Conservation (phyloP, 208 protist species). For the Vickermania ingenoplastis region DNA sequence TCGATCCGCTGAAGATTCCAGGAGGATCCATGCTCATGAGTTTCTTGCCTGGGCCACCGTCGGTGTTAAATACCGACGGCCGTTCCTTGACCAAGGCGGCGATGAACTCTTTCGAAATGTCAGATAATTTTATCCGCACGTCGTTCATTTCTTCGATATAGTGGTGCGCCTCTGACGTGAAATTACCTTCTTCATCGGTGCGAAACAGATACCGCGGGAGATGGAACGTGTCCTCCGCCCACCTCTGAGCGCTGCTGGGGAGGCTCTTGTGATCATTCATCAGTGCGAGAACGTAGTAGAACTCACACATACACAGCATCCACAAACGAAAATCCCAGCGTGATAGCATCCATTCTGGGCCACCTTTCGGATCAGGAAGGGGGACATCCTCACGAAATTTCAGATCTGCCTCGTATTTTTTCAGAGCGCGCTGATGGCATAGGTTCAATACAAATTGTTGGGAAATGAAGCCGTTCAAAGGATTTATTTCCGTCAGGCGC, state of each 20-base stretch:
- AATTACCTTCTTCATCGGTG: neutral
- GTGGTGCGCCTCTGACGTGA: neutral
- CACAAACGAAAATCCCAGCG: constrained; percentile 42
- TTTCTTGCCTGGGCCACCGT: neutral
- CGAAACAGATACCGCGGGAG: neutral
- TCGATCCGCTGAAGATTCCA: neutral
- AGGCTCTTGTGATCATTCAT: constrained; percentile 28
- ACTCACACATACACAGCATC: constrained; percentile 47
- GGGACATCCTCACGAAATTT: neutral
- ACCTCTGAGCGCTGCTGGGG: constrained; percentile 12
- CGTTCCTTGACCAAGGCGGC: neutral
- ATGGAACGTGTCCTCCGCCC: constrained; percentile 13
- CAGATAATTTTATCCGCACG: neutral
- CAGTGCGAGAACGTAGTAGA: constrained; percentile 43
- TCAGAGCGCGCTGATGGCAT: neutral
- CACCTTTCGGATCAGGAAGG: neutral
- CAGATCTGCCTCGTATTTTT: neutral
- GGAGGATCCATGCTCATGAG: neutral
- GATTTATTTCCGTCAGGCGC: constrained; percentile 6
- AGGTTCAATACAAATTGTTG: neutral
- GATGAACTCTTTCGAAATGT: neutral
- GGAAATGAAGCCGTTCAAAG: constrained; percentile 5
- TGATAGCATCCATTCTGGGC: neutral
- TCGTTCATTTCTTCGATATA: neutral
- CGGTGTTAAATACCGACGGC: neutral